phyloP scores from a whole-genome alignment of 768 basidiomycete genomes.

The Podaxis mareebaensis region DNA sequence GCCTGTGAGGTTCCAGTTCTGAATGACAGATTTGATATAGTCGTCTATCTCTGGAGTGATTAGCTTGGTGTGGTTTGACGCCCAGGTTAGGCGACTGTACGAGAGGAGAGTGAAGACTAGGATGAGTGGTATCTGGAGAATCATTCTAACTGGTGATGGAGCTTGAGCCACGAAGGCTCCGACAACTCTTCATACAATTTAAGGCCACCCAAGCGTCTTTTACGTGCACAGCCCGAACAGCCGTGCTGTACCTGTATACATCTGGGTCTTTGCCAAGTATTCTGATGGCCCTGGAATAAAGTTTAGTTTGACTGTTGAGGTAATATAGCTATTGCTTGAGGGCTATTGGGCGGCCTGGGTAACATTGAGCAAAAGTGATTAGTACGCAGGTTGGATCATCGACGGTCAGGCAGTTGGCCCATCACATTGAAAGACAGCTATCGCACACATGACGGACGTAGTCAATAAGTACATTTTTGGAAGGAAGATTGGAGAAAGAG shows the following conservation, averaged over 20 bases:
- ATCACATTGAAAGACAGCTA: not conserved
- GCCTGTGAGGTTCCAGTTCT: slow-evolving; percentile 36
- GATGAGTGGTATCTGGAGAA: too few relatives aligned
- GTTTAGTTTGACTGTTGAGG: too few relatives aligned
- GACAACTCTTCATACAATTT: too few relatives aligned
- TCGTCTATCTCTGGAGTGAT: slow-evolving; percentile 25
- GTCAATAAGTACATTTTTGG: not conserved
- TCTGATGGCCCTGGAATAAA: too few relatives aligned
- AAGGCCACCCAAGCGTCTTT: too few relatives aligned
- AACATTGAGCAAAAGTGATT: not conserved
- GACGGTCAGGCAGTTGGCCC: not conserved
- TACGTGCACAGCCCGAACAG: not conserved
- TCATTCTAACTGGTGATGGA: too few relatives aligned
- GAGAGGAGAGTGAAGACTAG: not conserved
- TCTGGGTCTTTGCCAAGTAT: too few relatives aligned
- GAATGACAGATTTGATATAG: slow-evolving; percentile 27
- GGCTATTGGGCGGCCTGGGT: too few relatives aligned
- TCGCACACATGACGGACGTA: not conserved
- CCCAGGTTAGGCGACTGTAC: not conserved
- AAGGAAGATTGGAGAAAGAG: not conserved
- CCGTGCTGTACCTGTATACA: not conserved
- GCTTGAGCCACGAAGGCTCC: too few relatives aligned
- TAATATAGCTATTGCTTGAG: too few relatives aligned
- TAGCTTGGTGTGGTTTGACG: not conserved
- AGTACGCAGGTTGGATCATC: not conserved